Percentiles rank a stretch among this genome's conserved stretches.
Conservation (phyloP, 2,329 filamentous ascomycete species). For the Shiraia sp. region DNA sequence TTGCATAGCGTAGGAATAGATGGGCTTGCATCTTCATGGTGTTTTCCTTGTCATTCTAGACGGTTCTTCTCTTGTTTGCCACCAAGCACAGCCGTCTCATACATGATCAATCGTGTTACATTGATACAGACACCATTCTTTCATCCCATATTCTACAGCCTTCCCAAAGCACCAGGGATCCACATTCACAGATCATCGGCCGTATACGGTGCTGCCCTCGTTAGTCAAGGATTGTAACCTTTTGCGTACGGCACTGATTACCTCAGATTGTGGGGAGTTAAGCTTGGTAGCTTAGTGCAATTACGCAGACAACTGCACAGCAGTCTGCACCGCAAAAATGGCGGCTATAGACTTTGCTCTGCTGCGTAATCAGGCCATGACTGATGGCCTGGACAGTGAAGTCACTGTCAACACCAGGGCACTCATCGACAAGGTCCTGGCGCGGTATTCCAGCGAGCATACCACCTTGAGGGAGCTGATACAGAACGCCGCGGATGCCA, state of each 20-base stretch:
- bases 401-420: conserved; percentile 97
- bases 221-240: too few species aligned
- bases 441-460: conserved; percentile 96
- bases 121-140: neutral
- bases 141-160: too few species aligned
- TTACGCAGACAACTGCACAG: neutral
- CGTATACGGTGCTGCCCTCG: too few species aligned
- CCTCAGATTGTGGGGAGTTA: neutral
- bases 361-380: conserved; percentile 85
- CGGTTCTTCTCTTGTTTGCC: conserved; percentile 27
- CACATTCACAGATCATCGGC: too few species aligned
- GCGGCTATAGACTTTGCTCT: conserved; percentile 60
- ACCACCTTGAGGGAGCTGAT: conserved; percentile 85
- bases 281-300: neutral
- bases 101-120: neutral
- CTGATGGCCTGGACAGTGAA: conserved; percentile 90
- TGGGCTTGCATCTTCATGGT: conserved; percentile 15
- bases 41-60: conserved; percentile 22
- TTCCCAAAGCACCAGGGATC: too few species aligned
- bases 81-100: conserved; percentile 16
- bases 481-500: conserved; percentile 97
- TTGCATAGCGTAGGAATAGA: conserved; percentile 39
- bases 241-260: too few species aligned
- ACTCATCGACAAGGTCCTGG: conserved; percentile 95
- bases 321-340: conserved; percentile 21